Percentiles rank a stretch among this genome's conserved stretches.
Evolutionary conservation across 441 rosid species (phyloP).

Genomic region (Biscutella laevigata): DNA sequence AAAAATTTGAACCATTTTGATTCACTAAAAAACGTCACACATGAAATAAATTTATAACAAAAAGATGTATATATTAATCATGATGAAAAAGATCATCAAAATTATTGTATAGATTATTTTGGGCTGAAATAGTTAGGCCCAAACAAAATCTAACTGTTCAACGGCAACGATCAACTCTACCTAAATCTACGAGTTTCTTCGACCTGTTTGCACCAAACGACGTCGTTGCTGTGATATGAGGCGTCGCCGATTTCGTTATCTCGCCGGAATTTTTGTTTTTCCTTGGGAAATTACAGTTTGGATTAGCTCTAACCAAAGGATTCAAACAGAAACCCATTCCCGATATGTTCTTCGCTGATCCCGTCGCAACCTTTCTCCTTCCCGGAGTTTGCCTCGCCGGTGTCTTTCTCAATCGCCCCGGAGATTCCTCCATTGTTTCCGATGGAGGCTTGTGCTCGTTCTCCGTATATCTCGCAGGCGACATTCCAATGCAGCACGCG

Average conservation of each 20-base stretch:
- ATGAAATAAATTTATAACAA: no score
- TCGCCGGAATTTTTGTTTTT: conserved; percentile 41
- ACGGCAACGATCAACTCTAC: conserved; percentile 49
- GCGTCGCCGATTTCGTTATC: conserved; percentile 34
- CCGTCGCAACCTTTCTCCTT: conserved; percentile 21
- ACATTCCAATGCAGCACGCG: conserved; percentile 39
- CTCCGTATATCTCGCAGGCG: conserved; percentile 43
- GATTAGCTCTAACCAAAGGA: conserved; percentile 84
- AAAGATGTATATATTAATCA: no score
- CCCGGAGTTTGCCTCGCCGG: conserved; percentile 30
- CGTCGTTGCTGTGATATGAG: conserved; percentile 59
- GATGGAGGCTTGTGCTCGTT: conserved; percentile 22
- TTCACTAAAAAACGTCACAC: no score
- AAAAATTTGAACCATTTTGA: no score
- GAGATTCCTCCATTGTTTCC: conserved; percentile 31
- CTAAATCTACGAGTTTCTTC: conserved; percentile 78
- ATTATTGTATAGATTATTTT: no score
- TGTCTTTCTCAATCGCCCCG: conserved; percentile 37
- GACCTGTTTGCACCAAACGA: conserved; percentile 64
- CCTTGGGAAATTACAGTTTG: conserved; percentile 54
- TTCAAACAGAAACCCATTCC: conserved; percentile 68
- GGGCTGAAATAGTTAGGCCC: no score
- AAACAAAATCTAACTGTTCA: no score
- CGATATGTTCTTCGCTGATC: conserved; percentile 30
- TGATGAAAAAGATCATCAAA: no score